Evolutionary conservation across 2,329 filamentous ascomycete species (phyloP).

Genomic region (Tricladium varicosporioides): DNA sequence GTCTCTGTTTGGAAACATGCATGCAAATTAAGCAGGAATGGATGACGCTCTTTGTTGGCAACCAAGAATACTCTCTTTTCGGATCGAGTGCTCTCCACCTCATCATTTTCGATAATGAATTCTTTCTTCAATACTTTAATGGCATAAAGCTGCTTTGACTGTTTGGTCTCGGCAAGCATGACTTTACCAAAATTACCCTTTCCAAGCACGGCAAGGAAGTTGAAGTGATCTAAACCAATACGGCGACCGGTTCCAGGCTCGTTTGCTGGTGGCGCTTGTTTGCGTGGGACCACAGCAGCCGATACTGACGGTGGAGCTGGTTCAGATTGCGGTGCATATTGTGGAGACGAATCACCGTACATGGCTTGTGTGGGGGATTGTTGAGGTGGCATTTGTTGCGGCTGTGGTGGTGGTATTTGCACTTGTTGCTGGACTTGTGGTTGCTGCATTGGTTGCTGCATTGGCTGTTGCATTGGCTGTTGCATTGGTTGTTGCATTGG

Average conservation of each 20-base stretch:
- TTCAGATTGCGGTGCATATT: constrained; percentile 30
- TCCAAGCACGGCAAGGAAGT: constrained; percentile 95
- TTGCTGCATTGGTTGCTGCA: constrained; percentile 34
- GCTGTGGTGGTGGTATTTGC: constrained; percentile 7
- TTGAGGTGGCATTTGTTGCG: constrained; percentile 33
- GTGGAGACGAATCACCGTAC: constrained; percentile 22
- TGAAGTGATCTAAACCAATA: constrained; percentile 97
- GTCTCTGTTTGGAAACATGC: constrained; percentile 99
- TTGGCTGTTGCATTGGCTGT: constrained; percentile 32
- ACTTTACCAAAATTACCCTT: constrained; percentile 99
- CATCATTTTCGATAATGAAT: constrained; percentile 99
- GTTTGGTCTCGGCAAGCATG: constrained; percentile 98
- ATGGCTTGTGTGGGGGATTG: constrained; percentile 33
- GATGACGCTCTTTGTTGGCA: constrained; percentile 94
- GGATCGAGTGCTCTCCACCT: constrained; percentile 95
- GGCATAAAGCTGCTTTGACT: constrained; percentile 85
- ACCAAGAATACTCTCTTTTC: constrained; percentile 97
- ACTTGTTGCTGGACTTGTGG: constrained; percentile 16
- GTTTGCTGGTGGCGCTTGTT: constrained; percentile 68
- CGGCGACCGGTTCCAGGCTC: constrained; percentile 73
- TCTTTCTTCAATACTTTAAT: constrained; percentile 99
- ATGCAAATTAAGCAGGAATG: constrained; percentile 91
- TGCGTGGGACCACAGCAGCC: constrained; percentile 40
- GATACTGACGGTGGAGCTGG: constrained; percentile 27
- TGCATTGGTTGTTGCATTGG: constrained; percentile 40